Evolutionary conservation across 805 yeast species (phyloP), one percentile per base, ranked within the genome.

Genomic region (Limtongia smithiae): DNA sequence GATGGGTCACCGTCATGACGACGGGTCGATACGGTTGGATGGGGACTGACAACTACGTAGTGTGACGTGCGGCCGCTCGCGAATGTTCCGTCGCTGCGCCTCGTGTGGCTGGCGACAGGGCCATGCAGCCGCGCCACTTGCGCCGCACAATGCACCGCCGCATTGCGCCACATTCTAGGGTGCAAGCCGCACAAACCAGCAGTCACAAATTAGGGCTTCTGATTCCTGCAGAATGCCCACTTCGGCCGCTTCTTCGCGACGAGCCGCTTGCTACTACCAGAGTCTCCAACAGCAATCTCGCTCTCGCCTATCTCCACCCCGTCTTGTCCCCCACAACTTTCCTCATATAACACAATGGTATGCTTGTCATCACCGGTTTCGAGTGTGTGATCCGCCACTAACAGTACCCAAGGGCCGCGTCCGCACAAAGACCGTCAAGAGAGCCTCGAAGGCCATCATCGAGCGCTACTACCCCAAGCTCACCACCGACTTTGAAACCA

Each of bases 371-470:
- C 25, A n/a, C 15, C 15, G 25, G 5, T 28, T 3, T 7, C 20
- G n/a, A 24, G 32, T 15, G n/a, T 20, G 27, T 21, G 21, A 27
- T 18, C 39, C 14, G n/a, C n/a, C n/a, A 12, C 25, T 7, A 20
- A 8, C 24, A 31, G 17, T 11, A 34, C 14, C 48, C 62, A 69
- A 88, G 98, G 98, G 98, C 84, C 93, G 97, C 78, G 98, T 94
- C 83, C 90, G 98, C 85, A 93, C 98, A 69, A 94, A 93, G 84
- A 93, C 99, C 79, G 97, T 93, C 78, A 93, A 93, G 88, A 87
- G 97, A 81, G 97, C 99, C 78, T 85, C 98, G 71, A 94, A 94
- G 85, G 95, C 90, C 75, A 82, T 94, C 78, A 93, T 93, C 74
- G 99, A 93, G 83, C 86, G 95, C 74, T 91, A 90, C 85, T 93